Evolutionary conservation across 2,329 filamentous ascomycete species (phyloP), one percentile per base, ranked within the genome.

Genomic region (Fusarium tricinctum): DNA sequence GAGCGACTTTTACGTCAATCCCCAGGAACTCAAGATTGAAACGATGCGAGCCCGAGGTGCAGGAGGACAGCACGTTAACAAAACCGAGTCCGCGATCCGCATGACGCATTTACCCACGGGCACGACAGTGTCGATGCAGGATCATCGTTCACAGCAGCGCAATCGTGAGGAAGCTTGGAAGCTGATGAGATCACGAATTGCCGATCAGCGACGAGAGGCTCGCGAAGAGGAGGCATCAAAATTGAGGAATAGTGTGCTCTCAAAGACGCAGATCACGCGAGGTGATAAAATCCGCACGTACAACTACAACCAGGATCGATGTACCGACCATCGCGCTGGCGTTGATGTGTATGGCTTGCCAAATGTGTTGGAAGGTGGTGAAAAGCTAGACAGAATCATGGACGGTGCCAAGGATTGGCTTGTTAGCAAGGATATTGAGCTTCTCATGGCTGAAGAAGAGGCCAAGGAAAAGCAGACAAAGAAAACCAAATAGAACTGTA

Each of bases 1-100:
- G 57, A 97, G 92, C 78, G 92, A 97, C 76, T 97, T 97, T 81
- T 97, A 94, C 81, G 86, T 99, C 62, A 89, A 97, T 75, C 89
- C 92, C 8, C 86, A 89, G 63, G 95, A 99, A 61, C 93, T 99
- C 23, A 86, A 86, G 51, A 84, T 88, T 20, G 96, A 99, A 77
- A 93, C 94, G 63, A 97, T 98, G 94, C 88, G 94, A 17, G 94
- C 96, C 0, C 85, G 93, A 45, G 96, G 96, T 62, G 95, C 96
- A 1, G 96, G 96, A 32, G 96, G 96, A 1, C 96, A 99, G 82
- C 96, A 99, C 80, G 96, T 99, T 77, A 99, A 99, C 82, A 97
- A 95, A 78, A 99, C 96, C 0, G 96, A 99, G 81, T 97, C 93
- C 30, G 96, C 96, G 5, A 92, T 99, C 64, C 91, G 96, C 12